Percentiles rank a stretch among this genome's conserved stretches.
Conservation (phyloP, 345 rosid genomes). For the Ceriops tagal region DNA sequence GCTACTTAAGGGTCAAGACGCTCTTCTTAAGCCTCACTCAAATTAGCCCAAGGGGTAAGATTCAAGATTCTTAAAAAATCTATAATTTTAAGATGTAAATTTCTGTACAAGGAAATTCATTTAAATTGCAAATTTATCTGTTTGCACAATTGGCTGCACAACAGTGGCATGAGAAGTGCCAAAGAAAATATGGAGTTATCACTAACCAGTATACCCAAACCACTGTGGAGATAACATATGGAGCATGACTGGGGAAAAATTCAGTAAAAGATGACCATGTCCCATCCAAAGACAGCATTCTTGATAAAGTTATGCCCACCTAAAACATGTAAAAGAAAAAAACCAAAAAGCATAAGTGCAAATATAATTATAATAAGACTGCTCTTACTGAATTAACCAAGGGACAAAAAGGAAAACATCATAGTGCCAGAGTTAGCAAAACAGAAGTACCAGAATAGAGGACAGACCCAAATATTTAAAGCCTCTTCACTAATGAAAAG, state of each 20-base stretch:
- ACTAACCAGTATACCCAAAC: slow-evolving; percentile 87
- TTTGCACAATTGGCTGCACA: background rate
- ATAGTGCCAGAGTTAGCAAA: slow-evolving; percentile 28
- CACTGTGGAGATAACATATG: slow-evolving; percentile 61
- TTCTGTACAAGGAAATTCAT: slow-evolving; percentile 7
- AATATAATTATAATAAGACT: background rate
- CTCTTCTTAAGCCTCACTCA: slow-evolving; percentile 6
- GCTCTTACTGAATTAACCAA: background rate
- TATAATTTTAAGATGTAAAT: background rate
- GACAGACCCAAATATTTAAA: slow-evolving; percentile 93
- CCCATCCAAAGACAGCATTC: slow-evolving; percentile 72
- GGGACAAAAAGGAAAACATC: background rate
- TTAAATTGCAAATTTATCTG: background rate
- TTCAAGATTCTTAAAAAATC: background rate
- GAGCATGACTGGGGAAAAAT: slow-evolving; percentile 61
- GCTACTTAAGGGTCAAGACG: slow-evolving; percentile 5
- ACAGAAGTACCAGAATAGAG: slow-evolving; percentile 57
- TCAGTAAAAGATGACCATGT: slow-evolving; percentile 71
- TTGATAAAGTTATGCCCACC: slow-evolving; percentile 77
- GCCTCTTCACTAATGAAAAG: slow-evolving; percentile 90
- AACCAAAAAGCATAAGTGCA: background rate
- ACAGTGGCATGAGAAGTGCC: background rate
- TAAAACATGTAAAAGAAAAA: slow-evolving; percentile 20
- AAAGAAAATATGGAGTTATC: slow-evolving; percentile 15
- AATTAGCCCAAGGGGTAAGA: slow-evolving; percentile 3